phyloP scores from a whole-genome alignment of 768 basidiomycete species.

The Antrodiella citrinella region DNA sequence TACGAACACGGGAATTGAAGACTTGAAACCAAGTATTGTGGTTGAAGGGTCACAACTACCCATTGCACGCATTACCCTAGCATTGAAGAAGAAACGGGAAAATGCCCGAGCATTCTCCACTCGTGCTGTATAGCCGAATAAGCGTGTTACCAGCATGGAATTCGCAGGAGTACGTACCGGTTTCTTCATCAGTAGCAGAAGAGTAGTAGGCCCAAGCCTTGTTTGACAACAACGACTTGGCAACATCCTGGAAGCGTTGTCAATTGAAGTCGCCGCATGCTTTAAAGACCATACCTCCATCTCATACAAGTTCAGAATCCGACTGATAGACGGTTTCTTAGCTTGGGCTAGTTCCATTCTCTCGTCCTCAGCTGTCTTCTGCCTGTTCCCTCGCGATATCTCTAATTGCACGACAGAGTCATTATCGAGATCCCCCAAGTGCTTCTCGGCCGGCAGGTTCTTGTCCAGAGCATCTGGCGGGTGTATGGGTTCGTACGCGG shows the following conservation, averaged over 20 bases:
- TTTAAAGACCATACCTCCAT: conserved; percentile 55
- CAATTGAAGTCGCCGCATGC: not conserved
- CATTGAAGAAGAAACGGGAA: conserved; percentile 77
- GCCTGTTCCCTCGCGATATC: conserved; percentile 29
- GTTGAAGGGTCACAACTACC: conserved; percentile 62
- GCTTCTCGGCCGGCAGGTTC: conserved; percentile 60
- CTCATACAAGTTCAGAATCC: conserved; percentile 70
- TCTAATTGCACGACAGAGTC: conserved; percentile 33
- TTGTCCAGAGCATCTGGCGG: conserved; percentile 73
- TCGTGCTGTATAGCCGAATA: conserved; percentile 34
- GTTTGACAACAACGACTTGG: conserved; percentile 60
- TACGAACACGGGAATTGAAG: conserved; percentile 75
- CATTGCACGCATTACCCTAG: conserved; percentile 69
- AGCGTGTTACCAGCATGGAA: not conserved
- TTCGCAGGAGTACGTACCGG: conserved; percentile 42
- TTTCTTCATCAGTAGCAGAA: conserved; percentile 81
- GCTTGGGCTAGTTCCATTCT: conserved; percentile 55
- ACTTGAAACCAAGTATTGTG: conserved; percentile 61
- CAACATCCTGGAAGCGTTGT: conserved; percentile 43
- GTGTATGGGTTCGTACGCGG: conserved; percentile 75
- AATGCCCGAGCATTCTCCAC: conserved; percentile 75
- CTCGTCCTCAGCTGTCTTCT: conserved; percentile 61
- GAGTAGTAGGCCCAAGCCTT: conserved; percentile 81
- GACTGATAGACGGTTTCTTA: conserved; percentile 54
- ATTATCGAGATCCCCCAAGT: conserved; percentile 57